Evolutionary conservation across 2,329 filamentous ascomycete species (phyloP), one percentile per base, ranked within the genome.

Genomic region (Bipolaris oryzae): DNA sequence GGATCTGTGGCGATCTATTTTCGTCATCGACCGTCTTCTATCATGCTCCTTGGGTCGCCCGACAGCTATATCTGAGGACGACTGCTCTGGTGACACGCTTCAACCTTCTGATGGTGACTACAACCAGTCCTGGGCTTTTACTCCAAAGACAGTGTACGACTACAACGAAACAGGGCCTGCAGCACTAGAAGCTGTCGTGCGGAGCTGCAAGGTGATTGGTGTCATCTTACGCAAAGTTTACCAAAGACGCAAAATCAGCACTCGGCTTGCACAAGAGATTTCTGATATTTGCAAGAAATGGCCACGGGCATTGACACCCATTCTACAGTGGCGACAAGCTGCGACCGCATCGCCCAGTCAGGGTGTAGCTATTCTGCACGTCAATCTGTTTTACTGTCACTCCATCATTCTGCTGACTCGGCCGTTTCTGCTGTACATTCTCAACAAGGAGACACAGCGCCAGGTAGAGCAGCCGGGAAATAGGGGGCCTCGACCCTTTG

Each of bases 1-100:
- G 25, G 88, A 85, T 46, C 72, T 89, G 3, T 89, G 86, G 87
- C 82, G 83, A 53, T 87, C 85, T 10, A 73, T 90, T 0, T 89
- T 87, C 56, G 78, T 89, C 13, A 78, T 89, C 7, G 87, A 90
- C 65, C 80, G 84, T 15, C 85, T 89, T 49, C 77, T 89, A 1
- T 83, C 87, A 1, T 83, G 85, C 21, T 85, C 85, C 1, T 76
- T 90, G 1, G 87, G 87, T 5, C 81, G 86, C 9, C 87, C 87
- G 0, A 81, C 81, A 1, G 82, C 84, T 7, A 89, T 89, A 46
- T 81, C 81, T 5, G 84, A 88, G 58, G 82, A 85, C 16, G 85
- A 88, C 57, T 88, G 85, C 68, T 85, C 84, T 15, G 79, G 80
- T 2, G 79, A 81, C 34, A 77, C 79, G 7, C 68, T 78, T 13